Percentiles rank a stretch among this genome's conserved stretches.
These are phyloP conservation scores for Calonectria crousiana DNA, from an alignment of 2,329 filamentous ascomycete genomes.

Conservation along the genomic window DNA sequence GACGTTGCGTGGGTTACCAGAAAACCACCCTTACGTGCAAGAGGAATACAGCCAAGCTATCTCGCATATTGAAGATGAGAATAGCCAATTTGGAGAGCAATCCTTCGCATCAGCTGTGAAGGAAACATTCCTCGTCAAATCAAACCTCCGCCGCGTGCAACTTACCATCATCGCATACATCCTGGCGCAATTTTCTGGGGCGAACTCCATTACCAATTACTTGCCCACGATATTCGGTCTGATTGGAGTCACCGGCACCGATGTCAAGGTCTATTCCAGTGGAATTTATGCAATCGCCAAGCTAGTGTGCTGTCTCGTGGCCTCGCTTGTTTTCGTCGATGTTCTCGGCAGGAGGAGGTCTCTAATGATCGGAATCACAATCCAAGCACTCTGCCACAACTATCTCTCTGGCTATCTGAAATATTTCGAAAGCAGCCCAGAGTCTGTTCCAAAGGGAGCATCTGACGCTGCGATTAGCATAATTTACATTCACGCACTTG, in stretches of 20 bases:
- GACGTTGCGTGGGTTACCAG: neutral
- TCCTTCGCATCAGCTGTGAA: neutral
- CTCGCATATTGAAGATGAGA: constrained; percentile 8
- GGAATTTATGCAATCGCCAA: neutral
- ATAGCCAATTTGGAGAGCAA: constrained; percentile 5
- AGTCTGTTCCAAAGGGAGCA: neutral
- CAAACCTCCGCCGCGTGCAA: constrained; percentile 32
- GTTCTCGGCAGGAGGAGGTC: constrained; percentile 10
- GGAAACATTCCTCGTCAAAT: constrained; percentile 26
- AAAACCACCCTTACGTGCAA: neutral
- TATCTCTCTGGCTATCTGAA: constrained; percentile 2
- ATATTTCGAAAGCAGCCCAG: neutral
- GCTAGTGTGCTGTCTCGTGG: neutral
- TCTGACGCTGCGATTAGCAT: constrained; percentile 22
- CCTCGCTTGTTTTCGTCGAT: constrained; percentile 1
- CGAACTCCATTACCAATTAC: constrained; percentile 25
- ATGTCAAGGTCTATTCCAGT: constrained; percentile 13
- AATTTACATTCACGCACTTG: constrained; percentile 33
- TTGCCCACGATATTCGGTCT: constrained; percentile 11
- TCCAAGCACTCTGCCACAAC: neutral
- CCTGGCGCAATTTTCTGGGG: constrained; percentile 34
- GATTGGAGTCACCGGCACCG: neutral
- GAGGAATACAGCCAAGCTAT: constrained; percentile 1
- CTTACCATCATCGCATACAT: constrained; percentile 37
- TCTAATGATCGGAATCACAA: constrained; percentile 13